These are phyloP conservation scores for Euphrasia arctica DNA, from an alignment of 305 asterid genomes.

Conservation along the genomic window DNA sequence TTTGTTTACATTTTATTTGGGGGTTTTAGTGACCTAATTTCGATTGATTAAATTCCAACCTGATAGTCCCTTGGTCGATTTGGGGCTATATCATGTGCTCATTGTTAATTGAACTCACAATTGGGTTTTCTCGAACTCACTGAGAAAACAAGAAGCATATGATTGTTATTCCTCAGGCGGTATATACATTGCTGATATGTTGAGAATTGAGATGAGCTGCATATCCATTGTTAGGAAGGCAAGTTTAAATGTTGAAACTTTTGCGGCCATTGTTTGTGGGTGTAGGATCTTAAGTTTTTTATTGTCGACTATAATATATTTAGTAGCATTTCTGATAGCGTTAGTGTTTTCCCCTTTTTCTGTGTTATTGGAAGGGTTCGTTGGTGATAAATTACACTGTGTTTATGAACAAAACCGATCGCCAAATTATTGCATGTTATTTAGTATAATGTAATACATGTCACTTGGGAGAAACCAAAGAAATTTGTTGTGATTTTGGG, in stretches of 20 bases:
- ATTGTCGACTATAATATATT: not conserved
- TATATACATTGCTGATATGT: not conserved
- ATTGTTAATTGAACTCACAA: constrained; percentile 12
- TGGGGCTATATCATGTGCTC: constrained; percentile 5
- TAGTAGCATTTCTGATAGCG: not conserved
- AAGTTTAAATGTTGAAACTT: constrained; percentile 6
- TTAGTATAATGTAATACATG: not conserved
- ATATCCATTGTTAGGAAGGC: constrained; percentile 9
- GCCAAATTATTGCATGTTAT: constrained; percentile 7
- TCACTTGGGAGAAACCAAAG: not conserved
- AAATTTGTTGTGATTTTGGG: not conserved
- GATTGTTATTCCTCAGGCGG: constrained; percentile 1
- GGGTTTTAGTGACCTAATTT: constrained; percentile 10
- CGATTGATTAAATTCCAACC: constrained; percentile 17
- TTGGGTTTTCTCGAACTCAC: constrained; percentile 6
- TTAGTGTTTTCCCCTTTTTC: not conserved
- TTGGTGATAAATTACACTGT: constrained; percentile 6
- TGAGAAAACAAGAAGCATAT: constrained; percentile 3
- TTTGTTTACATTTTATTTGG: not conserved
- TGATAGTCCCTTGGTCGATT: constrained; percentile 13
- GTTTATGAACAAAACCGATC: constrained; percentile 2
- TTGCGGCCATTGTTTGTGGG: constrained; percentile 16
- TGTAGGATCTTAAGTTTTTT: constrained; percentile 11
- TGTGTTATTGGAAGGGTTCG: constrained; percentile 13
- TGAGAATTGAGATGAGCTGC: constrained; percentile 8